These are phyloP conservation scores for Dendrobium catenatum DNA, from an alignment of 106 monocot genomes.

Conservation along the genomic window DNA sequence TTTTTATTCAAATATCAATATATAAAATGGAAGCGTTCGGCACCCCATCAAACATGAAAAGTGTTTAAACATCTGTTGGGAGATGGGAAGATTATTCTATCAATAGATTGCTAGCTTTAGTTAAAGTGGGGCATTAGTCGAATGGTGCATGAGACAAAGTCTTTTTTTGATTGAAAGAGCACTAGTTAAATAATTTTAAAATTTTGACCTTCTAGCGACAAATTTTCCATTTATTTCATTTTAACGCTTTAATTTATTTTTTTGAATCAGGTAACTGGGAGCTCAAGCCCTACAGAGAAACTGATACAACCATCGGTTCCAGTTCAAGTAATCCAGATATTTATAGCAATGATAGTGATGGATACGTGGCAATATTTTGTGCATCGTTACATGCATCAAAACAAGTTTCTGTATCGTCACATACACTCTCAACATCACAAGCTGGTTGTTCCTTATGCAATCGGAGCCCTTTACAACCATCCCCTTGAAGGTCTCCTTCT, in stretches of 20 bases:
- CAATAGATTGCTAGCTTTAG: too few relatives aligned
- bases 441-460: constrained; percentile 4
- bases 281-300: constrained; percentile 14
- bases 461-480: constrained; percentile 13
- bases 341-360: constrained; percentile 74
- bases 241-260: background rate
- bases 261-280: constrained; percentile 29
- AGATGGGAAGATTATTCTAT: too few relatives aligned
- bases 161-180: too few relatives aligned
- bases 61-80: too few relatives aligned
- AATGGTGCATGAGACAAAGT: too few relatives aligned
- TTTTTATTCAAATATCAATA: too few relatives aligned
- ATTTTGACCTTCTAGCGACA: too few relatives aligned
- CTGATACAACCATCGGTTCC: constrained; percentile 15
- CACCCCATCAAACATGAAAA: too few relatives aligned
- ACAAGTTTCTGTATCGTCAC: constrained; percentile 73
- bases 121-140: too few relatives aligned
- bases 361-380: constrained; percentile 91
- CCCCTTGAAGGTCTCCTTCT: constrained; percentile 4
- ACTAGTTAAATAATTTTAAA: too few relatives aligned
- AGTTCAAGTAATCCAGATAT: constrained; percentile 49
- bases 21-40: too few relatives aligned
- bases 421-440: constrained; percentile 33
- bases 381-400: constrained; percentile 89
- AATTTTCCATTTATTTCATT: too few relatives aligned